A percentile compares a stretch with the other conserved stretches of the same genome.
Conservation (phyloP, 345 rosid genomes). For the Sonneratia caseolaris region DNA sequence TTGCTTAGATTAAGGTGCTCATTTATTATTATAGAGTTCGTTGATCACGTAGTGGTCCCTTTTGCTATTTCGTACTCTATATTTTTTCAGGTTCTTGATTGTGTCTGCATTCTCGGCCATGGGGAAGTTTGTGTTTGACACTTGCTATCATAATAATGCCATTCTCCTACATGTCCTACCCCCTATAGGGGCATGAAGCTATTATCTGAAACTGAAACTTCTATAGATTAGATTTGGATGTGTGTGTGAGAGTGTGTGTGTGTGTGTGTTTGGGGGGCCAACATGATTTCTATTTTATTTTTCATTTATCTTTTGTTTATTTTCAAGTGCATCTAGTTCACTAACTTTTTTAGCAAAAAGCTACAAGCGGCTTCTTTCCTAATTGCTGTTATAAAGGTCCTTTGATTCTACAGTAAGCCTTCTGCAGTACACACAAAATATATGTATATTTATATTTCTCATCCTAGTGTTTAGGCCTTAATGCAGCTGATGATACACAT, state of each 20-base stretch:
- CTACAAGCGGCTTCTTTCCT: neutral
- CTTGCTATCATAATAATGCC: no score
- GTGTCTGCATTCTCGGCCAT: no score
- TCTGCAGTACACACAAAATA: neutral
- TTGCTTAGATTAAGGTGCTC: neutral
- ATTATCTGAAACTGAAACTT: no score
- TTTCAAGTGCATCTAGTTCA: neutral
- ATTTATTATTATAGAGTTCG: no score
- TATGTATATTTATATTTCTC: neutral
- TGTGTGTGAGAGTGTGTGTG: no score
- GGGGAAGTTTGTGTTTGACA: no score
- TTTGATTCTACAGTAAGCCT: neutral
- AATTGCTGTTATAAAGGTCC: neutral
- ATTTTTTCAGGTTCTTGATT: no score
- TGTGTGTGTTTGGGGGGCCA: neutral
- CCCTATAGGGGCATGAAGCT: no score
- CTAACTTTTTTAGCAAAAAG: neutral
- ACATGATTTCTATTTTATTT: neutral
- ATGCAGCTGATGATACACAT: neutral
- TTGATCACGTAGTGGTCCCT: no score
- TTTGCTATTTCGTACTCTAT: no score
- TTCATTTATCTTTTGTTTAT: neutral
- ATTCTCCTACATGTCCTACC: no score
- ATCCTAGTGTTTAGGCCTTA: neutral
- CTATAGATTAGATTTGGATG: no score